Conservation (phyloP, 2,329 filamentous ascomycete genomes). For the Pyrenochaeta sp. region DNA sequence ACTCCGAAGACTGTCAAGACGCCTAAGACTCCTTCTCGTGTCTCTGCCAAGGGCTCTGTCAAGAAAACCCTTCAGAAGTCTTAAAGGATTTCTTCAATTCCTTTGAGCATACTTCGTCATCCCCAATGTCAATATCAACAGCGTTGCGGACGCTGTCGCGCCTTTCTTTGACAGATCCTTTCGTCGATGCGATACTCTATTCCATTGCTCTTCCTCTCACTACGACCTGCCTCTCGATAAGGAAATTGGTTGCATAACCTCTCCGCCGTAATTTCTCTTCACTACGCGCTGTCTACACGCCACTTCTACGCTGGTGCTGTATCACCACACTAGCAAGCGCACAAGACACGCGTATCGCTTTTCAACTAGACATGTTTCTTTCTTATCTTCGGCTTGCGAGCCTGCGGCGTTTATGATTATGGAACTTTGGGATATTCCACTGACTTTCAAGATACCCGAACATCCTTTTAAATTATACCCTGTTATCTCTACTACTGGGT, state of each 20-base stretch:
- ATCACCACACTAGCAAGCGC: constrained; percentile 1
- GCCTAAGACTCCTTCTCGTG: constrained; percentile 20
- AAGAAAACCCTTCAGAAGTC: constrained; percentile 31
- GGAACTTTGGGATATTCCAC: too few relatives aligned
- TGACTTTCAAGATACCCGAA: too few relatives aligned
- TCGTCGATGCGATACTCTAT: too few relatives aligned
- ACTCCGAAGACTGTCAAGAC: constrained; percentile 15
- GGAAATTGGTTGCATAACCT: too few relatives aligned
- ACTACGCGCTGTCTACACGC: neutral
- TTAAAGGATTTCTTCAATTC: constrained; percentile 1
- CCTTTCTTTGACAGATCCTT: too few relatives aligned
- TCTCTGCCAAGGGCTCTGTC: constrained; percentile 34
- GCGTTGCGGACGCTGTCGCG: neutral
- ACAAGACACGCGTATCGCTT: constrained; percentile 3
- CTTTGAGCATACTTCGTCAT: neutral
- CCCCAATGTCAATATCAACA: neutral
- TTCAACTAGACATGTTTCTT: neutral
- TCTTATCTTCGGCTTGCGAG: neutral
- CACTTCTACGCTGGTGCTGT: neutral
- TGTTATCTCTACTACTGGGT: neutral
- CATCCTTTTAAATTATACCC: too few relatives aligned
- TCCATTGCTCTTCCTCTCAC: neutral
- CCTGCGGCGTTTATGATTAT: neutral
- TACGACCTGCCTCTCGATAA: neutral
- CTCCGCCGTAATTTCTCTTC: neutral